Evolutionary conservation across 1,284 basidiomycete species (phyloP).

Genomic region (Malassezia dermatis): DNA sequence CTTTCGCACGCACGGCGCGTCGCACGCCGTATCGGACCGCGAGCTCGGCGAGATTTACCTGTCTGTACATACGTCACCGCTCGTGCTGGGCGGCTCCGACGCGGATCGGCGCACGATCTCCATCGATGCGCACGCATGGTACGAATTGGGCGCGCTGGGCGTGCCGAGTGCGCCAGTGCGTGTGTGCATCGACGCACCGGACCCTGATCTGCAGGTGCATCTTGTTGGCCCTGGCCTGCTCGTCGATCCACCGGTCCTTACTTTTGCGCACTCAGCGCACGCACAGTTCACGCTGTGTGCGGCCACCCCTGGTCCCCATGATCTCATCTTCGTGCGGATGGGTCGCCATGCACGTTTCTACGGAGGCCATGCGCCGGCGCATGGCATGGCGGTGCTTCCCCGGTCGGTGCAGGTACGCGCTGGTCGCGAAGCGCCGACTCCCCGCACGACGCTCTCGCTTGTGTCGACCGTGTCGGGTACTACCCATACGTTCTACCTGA

Average conservation of each 20-base stretch:
- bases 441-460: constrained; percentile 9
- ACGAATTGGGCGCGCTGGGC: constrained; percentile 28
- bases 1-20: constrained; percentile 31
- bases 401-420: neutral
- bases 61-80: constrained; percentile 26
- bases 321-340: constrained; percentile 34
- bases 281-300: constrained; percentile 36
- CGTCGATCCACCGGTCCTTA: constrained; percentile 39
- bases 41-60: constrained; percentile 37
- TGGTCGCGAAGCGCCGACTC: neutral
- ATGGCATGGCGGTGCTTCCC: neutral
- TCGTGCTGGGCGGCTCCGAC: constrained; percentile 25
- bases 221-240: constrained; percentile 34
- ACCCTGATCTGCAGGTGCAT: constrained; percentile 35
- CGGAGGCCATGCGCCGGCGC: neutral
- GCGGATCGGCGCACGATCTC: constrained; percentile 25
- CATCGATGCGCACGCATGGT: constrained; percentile 22
- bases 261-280: constrained; percentile 23
- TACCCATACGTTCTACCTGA: constrained; percentile 1
- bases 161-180: constrained; percentile 32
- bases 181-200: constrained; percentile 29
- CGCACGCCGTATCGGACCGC: constrained; percentile 28
- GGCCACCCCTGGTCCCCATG: constrained; percentile 26
- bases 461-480: neutral
- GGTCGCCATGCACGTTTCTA: constrained; percentile 34